These are phyloP conservation scores for Diphasiastrum complanatum DNA, from an alignment of 83 land plant genomes.

Conservation along the genomic window DNA sequence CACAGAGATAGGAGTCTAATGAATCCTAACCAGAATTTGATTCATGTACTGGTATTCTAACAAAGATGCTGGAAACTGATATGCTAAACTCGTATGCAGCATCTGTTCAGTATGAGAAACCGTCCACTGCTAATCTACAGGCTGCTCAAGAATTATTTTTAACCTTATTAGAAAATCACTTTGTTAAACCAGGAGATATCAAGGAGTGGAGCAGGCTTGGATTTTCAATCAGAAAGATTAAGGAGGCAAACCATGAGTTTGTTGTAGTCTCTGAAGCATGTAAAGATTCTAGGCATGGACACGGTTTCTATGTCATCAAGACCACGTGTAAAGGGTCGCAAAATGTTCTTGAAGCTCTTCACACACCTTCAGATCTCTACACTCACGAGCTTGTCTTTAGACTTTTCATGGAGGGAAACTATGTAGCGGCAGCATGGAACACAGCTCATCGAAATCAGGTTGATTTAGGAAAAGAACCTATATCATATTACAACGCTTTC, in stretches of 20 bases:
- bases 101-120: neutral
- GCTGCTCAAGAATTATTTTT: neutral
- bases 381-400: constrained; percentile 1
- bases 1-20: no score
- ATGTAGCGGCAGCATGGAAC: constrained; percentile 6
- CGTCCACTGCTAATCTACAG: neutral
- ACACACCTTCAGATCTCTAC: constrained; percentile 13
- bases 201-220: neutral
- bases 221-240: neutral
- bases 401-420: constrained; percentile 11
- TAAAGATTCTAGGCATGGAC: neutral
- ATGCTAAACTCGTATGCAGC: neutral
- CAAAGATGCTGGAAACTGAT: neutral
- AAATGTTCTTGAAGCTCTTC: constrained; percentile 8
- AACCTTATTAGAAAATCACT: neutral
- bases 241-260: neutral
- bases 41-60: no score
- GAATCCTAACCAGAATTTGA: no score
- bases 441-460: constrained; percentile 4
- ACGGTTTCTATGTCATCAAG: constrained; percentile 12
- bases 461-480: constrained; percentile 7
- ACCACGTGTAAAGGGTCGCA: neutral
- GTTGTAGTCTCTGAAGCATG: constrained; percentile 1
- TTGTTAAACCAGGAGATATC: neutral
- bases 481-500: constrained; percentile 11